A percentile compares a stretch with the other conserved stretches of the same genome.
These are phyloP conservation scores for Salix koriyanagi DNA, from an alignment of 345 rosid species.

Conservation along the genomic window DNA sequence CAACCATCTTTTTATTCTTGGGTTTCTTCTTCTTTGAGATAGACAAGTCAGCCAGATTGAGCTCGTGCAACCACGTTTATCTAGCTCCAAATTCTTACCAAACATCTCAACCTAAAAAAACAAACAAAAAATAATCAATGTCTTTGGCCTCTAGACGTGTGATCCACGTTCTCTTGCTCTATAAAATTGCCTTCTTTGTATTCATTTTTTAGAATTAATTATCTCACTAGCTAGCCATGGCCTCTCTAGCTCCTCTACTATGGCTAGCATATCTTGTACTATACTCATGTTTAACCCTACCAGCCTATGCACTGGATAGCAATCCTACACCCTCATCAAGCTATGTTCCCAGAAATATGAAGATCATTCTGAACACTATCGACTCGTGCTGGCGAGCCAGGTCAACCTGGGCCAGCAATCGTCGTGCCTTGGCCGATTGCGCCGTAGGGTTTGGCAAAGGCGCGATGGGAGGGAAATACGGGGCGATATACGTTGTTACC, in stretches of 20 bases:
- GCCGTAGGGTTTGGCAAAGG: conserved; percentile 22
- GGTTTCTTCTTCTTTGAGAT: not conserved
- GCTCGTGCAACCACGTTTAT: conserved; percentile 22
- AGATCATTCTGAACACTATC: conserved; percentile 10
- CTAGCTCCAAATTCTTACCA: not conserved
- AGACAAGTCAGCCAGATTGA: not conserved
- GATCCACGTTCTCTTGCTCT: not conserved
- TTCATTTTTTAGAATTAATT: not conserved
- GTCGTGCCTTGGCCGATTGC: conserved; percentile 22
- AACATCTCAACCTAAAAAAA: not conserved
- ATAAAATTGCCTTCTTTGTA: not conserved
- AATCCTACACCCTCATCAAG: not conserved
- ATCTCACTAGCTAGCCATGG: not conserved
- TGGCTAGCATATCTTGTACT: not conserved
- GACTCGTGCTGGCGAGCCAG: conserved; percentile 25
- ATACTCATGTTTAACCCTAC: not conserved
- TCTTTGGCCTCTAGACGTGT: conserved; percentile 2
- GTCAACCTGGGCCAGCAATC: conserved; percentile 13
- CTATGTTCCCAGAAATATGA: conserved; percentile 3
- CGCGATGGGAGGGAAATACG: conserved; percentile 19
- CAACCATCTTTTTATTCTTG: not conserved
- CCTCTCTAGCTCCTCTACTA: not conserved
- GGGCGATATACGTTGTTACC: conserved; percentile 13
- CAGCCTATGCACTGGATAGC: not conserved
- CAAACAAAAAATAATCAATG: too few relatives aligned